Evolutionary conservation across 768 basidiomycete species (phyloP).

Genomic region (Pleurotus salmoneostramineus): DNA sequence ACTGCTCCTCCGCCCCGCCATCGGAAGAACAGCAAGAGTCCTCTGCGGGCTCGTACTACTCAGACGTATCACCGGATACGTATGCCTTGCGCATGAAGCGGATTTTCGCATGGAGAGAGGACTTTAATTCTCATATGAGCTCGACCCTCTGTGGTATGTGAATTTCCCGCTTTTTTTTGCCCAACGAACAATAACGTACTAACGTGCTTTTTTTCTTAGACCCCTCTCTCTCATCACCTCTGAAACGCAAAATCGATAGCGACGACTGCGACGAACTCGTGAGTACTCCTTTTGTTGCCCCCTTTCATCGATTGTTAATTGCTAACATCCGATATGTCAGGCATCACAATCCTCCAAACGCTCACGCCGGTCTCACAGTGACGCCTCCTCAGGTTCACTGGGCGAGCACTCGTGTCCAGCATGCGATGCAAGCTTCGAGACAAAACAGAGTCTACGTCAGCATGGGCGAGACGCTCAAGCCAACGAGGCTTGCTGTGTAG

Average conservation of each 20-base stretch:
- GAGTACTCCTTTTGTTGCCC: conserved; percentile 16
- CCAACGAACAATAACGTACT: not conserved
- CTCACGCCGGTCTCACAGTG: conserved; percentile 36
- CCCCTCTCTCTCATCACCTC: conserved; percentile 27
- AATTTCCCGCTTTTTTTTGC: not conserved
- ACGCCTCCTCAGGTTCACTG: conserved; percentile 24
- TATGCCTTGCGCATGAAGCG: conserved; percentile 57
- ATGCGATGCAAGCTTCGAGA: conserved; percentile 65
- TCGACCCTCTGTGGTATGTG: conserved; percentile 32
- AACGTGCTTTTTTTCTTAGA: conserved; percentile 16
- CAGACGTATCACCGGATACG: conserved; percentile 40
- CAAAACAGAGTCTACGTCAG: conserved; percentile 52
- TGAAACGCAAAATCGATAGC: conserved; percentile 49
- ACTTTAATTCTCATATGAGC: conserved; percentile 41
- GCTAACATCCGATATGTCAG: conserved; percentile 19
- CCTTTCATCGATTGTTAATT: not conserved
- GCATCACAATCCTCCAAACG: conserved; percentile 55
- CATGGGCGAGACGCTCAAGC: conserved; percentile 52
- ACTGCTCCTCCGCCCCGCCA: conserved; percentile 64
- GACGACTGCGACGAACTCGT: conserved; percentile 40
- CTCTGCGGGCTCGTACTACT: conserved; percentile 11
- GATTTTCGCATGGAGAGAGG: conserved; percentile 69
- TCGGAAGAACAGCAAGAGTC: conserved; percentile 24
- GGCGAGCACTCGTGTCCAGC: conserved; percentile 67
- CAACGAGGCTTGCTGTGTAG: conserved; percentile 66